Evolutionary conservation across 169 alveolate genomes (phyloP), one percentile per base, ranked within the genome.

Genomic region (Plasmodium vivax): DNA sequence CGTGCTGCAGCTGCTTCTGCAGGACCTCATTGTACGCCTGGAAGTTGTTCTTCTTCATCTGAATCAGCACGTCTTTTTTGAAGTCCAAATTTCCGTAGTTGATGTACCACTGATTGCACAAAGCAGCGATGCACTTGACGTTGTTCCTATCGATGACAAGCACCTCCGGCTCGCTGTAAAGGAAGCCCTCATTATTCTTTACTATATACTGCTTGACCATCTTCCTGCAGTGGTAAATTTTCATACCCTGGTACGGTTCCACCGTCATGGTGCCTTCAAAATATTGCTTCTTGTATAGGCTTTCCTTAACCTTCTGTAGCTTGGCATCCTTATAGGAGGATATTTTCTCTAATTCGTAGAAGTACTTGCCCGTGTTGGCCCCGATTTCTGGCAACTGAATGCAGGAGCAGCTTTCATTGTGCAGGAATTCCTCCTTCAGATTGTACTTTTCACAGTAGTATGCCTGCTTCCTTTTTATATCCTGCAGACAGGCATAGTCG

Each of bases 91-190:
- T 99, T 27, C 99, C 99, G 96, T 99, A 99, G 83, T 97, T 98
- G 56, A 99, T 93, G 96, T 98, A 99, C 99, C 99, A 99, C 96
- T 98, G 98, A 95, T 98, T 98, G 79, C 99, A 98, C 43, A 98
- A 93, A 1, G 99, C 99, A 41, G 99, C 99, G 41, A 99, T 98
- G 92, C 99, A 99, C 84, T 97, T 97, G 83, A 98, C 99, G 12
- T 99, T 99, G 68, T 99, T 97, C 90, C 99, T 96, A 23, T 99
- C 98, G 38, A 98, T 97, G 2, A 99, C 99, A 16, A 96, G 83
- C 34, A 98, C 98, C 93, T 99, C 99, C 4, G 99, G 99, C 93
- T 99, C 99, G 83, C 95, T 98, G 96, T 99, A 99, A 23, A 97
- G 90, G 79, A 96, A 96, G 2, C 98, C 99, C n/a, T 88, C 87